A percentile compares a stretch with the other conserved stretches of the same genome.
These are phyloP conservation scores for Metschnikowia vanudenii DNA, from an alignment of 805 yeast species.

Conservation along the genomic window DNA sequence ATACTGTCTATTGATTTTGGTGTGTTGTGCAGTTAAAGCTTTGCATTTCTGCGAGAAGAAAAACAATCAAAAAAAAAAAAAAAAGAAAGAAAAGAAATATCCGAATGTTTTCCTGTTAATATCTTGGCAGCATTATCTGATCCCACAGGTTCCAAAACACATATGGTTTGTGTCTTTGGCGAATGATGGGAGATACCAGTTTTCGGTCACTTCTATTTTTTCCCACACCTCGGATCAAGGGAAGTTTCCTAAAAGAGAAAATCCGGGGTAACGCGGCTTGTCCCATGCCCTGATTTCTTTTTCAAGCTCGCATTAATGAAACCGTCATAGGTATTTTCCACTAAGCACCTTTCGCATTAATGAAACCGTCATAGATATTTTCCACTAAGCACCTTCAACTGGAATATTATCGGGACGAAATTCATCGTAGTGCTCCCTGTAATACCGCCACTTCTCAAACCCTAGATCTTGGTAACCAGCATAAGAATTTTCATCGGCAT, in stretches of 20 bases:
- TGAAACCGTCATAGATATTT: no score
- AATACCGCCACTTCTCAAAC: conserved; percentile 39
- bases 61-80: no score
- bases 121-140: neutral
- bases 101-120: neutral
- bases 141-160: no score
- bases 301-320: neutral
- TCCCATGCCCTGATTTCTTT: neutral
- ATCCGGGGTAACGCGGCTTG: conserved; percentile 26
- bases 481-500: conserved; percentile 33
- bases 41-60: no score
- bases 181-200: no score
- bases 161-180: no score
- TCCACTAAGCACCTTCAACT: neutral
- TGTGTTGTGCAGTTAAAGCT: neutral
- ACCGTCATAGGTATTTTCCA: neutral
- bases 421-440: conserved; percentile 36
- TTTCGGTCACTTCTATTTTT: neutral
- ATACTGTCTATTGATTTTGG: no score
- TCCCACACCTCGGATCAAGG: conserved; percentile 11
- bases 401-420: conserved; percentile 1
- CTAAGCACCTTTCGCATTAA: neutral
- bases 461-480: conserved; percentile 43
- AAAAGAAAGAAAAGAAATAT: no score
- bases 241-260: conserved; percentile 11